Percentiles rank a stretch among this genome's conserved stretches.
Evolutionary conservation across 2,329 filamentous ascomycete species (phyloP).

Genomic region (Ceratocystis colombiana): DNA sequence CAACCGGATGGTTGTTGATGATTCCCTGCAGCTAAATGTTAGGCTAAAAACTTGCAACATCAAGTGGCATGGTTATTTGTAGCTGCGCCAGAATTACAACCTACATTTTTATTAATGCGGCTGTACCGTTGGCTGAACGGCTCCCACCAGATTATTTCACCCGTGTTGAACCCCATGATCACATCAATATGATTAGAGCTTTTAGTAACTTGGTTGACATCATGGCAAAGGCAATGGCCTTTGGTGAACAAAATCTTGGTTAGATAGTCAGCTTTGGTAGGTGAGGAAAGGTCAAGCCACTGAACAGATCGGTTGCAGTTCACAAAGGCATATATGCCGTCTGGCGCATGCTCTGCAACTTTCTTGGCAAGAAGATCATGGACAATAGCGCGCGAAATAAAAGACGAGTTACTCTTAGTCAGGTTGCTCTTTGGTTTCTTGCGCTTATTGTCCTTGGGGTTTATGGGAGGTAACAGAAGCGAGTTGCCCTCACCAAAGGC

Average conservation of each 20-base stretch:
- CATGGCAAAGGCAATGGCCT: conserved; percentile 88
- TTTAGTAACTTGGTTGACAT: conserved; percentile 78
- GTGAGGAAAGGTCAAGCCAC: conserved; percentile 81
- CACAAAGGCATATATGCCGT: conserved; percentile 81
- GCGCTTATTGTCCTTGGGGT: conserved; percentile 65
- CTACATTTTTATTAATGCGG: conserved; percentile 85
- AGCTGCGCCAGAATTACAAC: neutral
- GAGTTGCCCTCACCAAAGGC: conserved; percentile 82
- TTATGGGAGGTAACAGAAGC: conserved; percentile 48
- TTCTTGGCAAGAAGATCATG: conserved; percentile 73
- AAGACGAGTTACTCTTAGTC: conserved; percentile 95
- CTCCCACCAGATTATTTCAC: conserved; percentile 98
- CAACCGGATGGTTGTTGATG: conserved; percentile 77
- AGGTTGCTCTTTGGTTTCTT: conserved; percentile 97
- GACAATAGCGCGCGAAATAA: conserved; percentile 90
- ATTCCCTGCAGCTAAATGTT: conserved; percentile 49
- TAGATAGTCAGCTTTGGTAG: conserved; percentile 72
- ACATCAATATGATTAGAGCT: conserved; percentile 72
- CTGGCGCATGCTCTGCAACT: conserved; percentile 63
- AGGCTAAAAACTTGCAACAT: neutral
- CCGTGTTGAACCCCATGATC: conserved; percentile 90
- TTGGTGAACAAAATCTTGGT: conserved; percentile 97
- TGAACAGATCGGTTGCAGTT: conserved; percentile 94
- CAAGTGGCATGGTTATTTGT: neutral
- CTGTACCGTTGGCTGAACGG: conserved; percentile 93